Base-by-base conservation (phyloP, 2,329 filamentous ascomycete genomes). In the Aspergillus tanneri region DNA sequence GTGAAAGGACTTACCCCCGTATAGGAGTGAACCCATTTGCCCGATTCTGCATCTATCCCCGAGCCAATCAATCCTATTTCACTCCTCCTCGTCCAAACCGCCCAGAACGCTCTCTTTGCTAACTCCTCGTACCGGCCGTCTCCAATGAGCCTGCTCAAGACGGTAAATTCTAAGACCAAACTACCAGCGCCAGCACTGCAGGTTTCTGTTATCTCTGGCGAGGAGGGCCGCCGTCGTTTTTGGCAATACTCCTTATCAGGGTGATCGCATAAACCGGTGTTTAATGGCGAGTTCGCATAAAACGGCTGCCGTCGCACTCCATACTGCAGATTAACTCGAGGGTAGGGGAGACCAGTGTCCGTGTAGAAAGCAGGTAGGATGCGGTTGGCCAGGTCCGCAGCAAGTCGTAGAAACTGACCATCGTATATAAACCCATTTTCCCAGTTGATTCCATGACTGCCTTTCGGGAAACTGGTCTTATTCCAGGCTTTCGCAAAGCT, bases 141-240 rank as follows among this genome's bases (percentile, higher is more conserved):
- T 9, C 88, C 90, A 0, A 90, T 95, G 38, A 99, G 76, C 19
- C 93, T 83, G 62, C 90, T 96, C 38, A 99, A 77, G 0, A 91
- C 89, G 0, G 90, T 88, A 58, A 97, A 96, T 65, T 99, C 93
- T 1, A 99, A 79, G 2, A 96, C 89, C 21, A 99, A 76, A 67
- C 91, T 97, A 45, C 91, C 93, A n/a, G 93, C 93, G 35, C 93
- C 93, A 1, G 93, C 93, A 64, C 90, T 96, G 71, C 93, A 99
- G 0, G 90, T 99, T 72, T 97, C 93, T 0, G 93, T 97, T 38
- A 95, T 86, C 67, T 99, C 92, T 30, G 73, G 69, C 7, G 72
- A 46, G 48, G 55, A 42, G 14, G 50, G 40, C n/a, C 50, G 58
- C 18, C 50, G 58, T n/a, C 44, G 44, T 19, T 53, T 65, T 35